Base-by-base conservation (phyloP, 305 asterid genomes). In the Nicotiana rustica region DNA sequence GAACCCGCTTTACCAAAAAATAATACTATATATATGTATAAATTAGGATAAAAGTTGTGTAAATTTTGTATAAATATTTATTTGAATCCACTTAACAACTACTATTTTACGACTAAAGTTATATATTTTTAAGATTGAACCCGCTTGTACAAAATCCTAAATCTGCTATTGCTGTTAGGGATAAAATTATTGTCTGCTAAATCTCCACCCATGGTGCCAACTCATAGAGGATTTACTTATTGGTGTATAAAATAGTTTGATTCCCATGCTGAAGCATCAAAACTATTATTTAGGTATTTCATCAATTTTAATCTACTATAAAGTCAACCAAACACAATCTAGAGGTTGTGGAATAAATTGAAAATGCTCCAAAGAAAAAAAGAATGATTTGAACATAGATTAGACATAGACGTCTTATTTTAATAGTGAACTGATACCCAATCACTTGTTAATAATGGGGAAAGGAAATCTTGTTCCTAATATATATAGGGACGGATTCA, bases 201-300 rank as follows among this genome's bases (percentile, higher is more conserved):
- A 47, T 47, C 8, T 25, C n/a, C 38, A 64, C 1, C n/a, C 68
- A 25, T 25, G 9, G 15, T 64, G 36, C 9, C 38, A 21, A 64
- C 38, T 25, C 38, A 64, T 64, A 25, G 1, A 4, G 6, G 17
- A 64, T 14, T 35, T 35, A 4, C 5, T 35, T 14, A 67, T 67
- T 35, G 6, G 52, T 67, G 44, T 10, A 70, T 70, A 18, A 70
- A 70, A 44, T 18, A 70, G 36, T 41, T 70, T 70, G 59, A 70
- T 19, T 18, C 60, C 18, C 5, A 18, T 2, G 9, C 19, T 41
- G 59, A 70, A 41, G 19, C 36, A 44, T 19, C 60, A 14, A 15
- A 10, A 70, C 12, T 18, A 18, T 10, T 38, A 19, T 70, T 41
- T 70, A 15, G 14, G 6, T 21, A 18, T 70, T 70, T 70, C 18